phyloP scores from a whole-genome alignment of 768 basidiomycete species.

The Lactarius sanguifluus region DNA sequence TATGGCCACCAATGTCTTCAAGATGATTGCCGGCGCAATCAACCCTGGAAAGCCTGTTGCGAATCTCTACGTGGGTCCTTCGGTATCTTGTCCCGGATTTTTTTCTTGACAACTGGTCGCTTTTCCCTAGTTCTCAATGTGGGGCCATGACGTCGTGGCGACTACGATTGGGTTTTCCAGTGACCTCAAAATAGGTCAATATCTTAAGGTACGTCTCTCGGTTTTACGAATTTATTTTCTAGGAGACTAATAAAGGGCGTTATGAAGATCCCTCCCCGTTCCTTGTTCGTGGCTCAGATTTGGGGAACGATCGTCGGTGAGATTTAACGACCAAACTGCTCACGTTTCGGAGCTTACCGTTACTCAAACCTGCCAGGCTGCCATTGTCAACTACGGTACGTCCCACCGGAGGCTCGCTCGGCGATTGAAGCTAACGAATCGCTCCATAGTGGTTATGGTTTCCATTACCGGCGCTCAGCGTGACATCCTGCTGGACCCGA shows the following conservation, averaged over 20 bases:
- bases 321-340: neutral
- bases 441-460: constrained; percentile 52
- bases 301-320: constrained; percentile 59
- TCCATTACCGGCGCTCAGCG: constrained; percentile 54
- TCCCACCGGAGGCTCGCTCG: neutral
- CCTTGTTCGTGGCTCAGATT: constrained; percentile 65
- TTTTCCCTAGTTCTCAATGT: constrained; percentile 55
- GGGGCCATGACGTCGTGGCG: constrained; percentile 61
- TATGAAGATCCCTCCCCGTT: constrained; percentile 63
- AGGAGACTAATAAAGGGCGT: neutral
- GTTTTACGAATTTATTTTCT: neutral
- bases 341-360: neutral
- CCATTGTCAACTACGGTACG: constrained; percentile 41
- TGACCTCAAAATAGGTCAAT: constrained; percentile 59
- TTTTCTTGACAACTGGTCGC: neutral
- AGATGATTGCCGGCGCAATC: constrained; percentile 61
- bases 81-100: neutral
- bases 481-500: constrained; percentile 50
- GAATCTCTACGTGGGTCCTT: constrained; percentile 55
- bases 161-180: constrained; percentile 53
- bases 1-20: constrained; percentile 61
- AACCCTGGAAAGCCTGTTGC: constrained; percentile 66
- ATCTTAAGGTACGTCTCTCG: constrained; percentile 34
- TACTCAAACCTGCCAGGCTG: constrained; percentile 25
- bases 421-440: constrained; percentile 31